These are phyloP conservation scores for Penicillium subrubescens DNA, from an alignment of 495 filamentous ascomycete genomes.

Conservation along the genomic window DNA sequence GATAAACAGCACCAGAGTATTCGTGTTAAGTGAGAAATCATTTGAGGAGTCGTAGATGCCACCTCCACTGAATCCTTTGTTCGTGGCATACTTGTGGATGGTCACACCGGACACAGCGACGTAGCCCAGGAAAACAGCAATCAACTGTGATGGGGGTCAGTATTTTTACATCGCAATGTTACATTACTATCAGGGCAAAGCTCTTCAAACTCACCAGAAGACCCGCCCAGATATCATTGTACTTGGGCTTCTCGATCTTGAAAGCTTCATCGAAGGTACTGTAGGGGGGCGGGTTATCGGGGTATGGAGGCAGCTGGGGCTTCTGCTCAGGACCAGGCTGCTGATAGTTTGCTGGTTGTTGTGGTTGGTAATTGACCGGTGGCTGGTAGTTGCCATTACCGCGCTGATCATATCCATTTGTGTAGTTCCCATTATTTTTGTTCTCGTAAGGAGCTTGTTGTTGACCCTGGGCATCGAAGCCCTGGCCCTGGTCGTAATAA, in stretches of 20 bases:
- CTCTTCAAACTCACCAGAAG: conserved; percentile 56
- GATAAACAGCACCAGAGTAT: conserved; percentile 81
- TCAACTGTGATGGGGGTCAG: conserved; percentile 51
- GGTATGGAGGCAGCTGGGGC: conserved; percentile 27
- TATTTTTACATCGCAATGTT: neutral
- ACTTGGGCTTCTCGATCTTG: conserved; percentile 79
- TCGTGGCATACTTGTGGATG: conserved; percentile 72
- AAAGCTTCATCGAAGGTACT: conserved; percentile 74
- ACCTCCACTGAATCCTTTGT: conserved; percentile 67
- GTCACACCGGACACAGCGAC: conserved; percentile 74
- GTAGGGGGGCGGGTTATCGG: conserved; percentile 37
- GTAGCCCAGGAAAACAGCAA: conserved; percentile 74
- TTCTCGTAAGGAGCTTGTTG: conserved; percentile 15
- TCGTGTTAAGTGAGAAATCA: conserved; percentile 71
- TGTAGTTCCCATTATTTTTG: conserved; percentile 9
- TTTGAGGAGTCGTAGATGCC: conserved; percentile 71
- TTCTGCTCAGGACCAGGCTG: conserved; percentile 30
- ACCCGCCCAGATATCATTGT: conserved; percentile 85
- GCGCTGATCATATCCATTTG: conserved; percentile 21
- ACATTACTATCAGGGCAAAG: neutral
- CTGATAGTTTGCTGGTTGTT: conserved; percentile 20
- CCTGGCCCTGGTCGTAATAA: conserved; percentile 42
- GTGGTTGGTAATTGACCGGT: conserved; percentile 2
- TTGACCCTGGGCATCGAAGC: conserved; percentile 27
- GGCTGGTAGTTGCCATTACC: conserved; percentile 23